These are phyloP conservation scores for Aspergillus coremiiformis DNA, from an alignment of 495 filamentous ascomycete species.

Conservation along the genomic window DNA sequence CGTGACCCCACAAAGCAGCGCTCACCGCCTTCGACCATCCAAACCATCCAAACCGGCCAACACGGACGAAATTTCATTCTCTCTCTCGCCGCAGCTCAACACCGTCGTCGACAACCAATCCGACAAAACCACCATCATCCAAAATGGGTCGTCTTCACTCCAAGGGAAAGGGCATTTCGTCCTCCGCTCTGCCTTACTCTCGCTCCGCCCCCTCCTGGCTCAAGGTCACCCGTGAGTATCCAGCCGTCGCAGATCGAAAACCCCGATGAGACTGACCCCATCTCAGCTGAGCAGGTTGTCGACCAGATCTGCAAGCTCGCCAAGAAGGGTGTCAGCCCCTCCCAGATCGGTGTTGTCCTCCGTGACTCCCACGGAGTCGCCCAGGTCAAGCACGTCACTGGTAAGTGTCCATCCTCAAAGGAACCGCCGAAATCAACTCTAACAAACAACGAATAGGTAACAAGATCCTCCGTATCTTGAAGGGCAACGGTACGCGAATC, in stretches of 20 bases:
- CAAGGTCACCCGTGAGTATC: conserved; percentile 68
- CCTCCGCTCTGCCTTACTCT: conserved; percentile 93
- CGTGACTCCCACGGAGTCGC: conserved; percentile 95
- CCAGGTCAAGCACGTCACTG: conserved; percentile 93
- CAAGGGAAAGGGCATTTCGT: conserved; percentile 97
- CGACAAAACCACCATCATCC: conserved; percentile 26
- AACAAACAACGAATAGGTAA: conserved; percentile 57
- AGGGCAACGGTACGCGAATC: conserved; percentile 71
- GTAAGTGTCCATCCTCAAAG: conserved; percentile 46
- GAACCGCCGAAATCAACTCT: not conserved
- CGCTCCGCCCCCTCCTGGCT: conserved; percentile 86
- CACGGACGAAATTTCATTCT: conserved; percentile 11
- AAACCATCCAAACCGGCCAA: not conserved
- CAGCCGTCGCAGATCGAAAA: not conserved
- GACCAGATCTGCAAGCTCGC: conserved; percentile 99
- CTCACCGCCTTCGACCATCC: conserved; percentile 14
- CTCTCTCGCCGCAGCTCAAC: conserved; percentile 30
- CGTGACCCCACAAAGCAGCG: conserved; percentile 19
- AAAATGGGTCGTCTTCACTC: conserved; percentile 97
- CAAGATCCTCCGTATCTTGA: conserved; percentile 98
- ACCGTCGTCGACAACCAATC: conserved; percentile 28
- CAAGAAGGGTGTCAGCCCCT: conserved; percentile 93
- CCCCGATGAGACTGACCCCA: not conserved
- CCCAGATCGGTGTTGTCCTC: conserved; percentile 97
- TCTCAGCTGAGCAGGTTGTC: conserved; percentile 65